Conservation (phyloP, 306 rosid species). For the Sicyos edulis region DNA sequence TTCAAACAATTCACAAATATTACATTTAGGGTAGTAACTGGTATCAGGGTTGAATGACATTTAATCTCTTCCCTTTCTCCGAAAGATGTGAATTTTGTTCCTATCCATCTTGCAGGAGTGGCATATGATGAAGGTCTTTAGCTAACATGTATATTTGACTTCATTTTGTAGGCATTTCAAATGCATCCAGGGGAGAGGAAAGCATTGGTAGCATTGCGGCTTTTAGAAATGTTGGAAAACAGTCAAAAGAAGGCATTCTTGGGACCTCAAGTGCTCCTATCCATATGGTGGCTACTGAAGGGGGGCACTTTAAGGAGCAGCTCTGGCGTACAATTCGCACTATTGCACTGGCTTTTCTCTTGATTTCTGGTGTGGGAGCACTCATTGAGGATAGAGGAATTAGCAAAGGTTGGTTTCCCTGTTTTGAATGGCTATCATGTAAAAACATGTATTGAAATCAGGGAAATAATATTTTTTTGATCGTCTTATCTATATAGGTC, state of each 20-base stretch:
- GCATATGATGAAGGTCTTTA: neutral
- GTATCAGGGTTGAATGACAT: neutral
- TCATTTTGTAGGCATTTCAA: conserved; percentile 50
- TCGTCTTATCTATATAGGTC: conserved; percentile 37
- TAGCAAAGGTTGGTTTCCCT: conserved; percentile 53
- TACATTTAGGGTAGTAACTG: neutral
- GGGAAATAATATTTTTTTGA: conserved; percentile 15
- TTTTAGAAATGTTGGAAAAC: conserved; percentile 53
- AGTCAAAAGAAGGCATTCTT: conserved; percentile 53
- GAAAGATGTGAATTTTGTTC: neutral
- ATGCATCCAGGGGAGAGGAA: conserved; percentile 46
- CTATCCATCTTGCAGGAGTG: neutral
- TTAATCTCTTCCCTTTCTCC: neutral
- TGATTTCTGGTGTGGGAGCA: conserved; percentile 70
- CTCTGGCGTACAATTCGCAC: conserved; percentile 66
- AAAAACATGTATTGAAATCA: conserved; percentile 10
- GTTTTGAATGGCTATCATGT: conserved; percentile 17
- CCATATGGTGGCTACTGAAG: conserved; percentile 62
- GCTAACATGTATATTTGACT: neutral
- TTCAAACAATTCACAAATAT: neutral
- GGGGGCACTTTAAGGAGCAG: conserved; percentile 66
- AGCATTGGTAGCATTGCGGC: conserved; percentile 42
- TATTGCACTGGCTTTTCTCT: conserved; percentile 51
- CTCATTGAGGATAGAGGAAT: conserved; percentile 72
- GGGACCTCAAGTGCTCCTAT: conserved; percentile 75